Percentiles rank a stretch among this genome's conserved stretches.
Evolutionary conservation across 192 early-diverging fungal genomes (phyloP).

Genomic region (Gamsiella multidivaricata): DNA sequence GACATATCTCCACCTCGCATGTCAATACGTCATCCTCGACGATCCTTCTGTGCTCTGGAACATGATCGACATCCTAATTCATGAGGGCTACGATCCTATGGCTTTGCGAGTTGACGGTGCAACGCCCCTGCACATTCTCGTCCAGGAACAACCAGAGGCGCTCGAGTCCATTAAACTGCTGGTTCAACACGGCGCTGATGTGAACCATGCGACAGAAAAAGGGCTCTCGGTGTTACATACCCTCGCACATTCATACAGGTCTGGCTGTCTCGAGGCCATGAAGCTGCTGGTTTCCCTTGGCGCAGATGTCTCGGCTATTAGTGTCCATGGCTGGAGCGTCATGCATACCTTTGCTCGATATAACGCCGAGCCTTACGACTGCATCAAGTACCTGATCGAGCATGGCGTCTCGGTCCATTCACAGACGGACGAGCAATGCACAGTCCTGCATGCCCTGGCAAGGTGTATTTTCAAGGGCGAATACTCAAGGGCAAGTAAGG

Average conservation of each 20-base stretch:
- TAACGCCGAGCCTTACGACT: slow-evolving; percentile 55
- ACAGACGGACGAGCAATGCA: slow-evolving; percentile 73
- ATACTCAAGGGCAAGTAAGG: slow-evolving; percentile 41
- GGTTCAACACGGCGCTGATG: slow-evolving; percentile 68
- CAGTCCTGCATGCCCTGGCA: slow-evolving; percentile 72
- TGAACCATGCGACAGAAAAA: slow-evolving; percentile 50
- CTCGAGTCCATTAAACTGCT: slow-evolving; percentile 55
- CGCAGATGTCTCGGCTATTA: slow-evolving; percentile 70
- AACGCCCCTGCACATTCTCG: slow-evolving; percentile 43
- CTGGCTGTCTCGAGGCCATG: slow-evolving; percentile 70
- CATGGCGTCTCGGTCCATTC: slow-evolving; percentile 67
- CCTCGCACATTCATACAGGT: slow-evolving; percentile 53
- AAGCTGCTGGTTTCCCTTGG: slow-evolving; percentile 65
- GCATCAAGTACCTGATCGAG: slow-evolving; percentile 60
- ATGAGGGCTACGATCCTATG: slow-evolving; percentile 50
- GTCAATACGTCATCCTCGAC: slow-evolving; percentile 35
- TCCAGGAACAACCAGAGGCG: slow-evolving; percentile 47
- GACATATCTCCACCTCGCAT: slow-evolving; percentile 49
- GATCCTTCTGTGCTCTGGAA: slow-evolving; percentile 46
- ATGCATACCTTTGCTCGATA: slow-evolving; percentile 60
- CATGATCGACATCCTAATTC: slow-evolving; percentile 51
- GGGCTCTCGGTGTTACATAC: slow-evolving; percentile 48
- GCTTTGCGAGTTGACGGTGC: slow-evolving; percentile 36
- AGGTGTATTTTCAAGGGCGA: slow-evolving; percentile 52
- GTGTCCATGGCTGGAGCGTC: slow-evolving; percentile 73